These are phyloP conservation scores for Botrytis aclada DNA, from an alignment of 2,329 filamentous ascomycete species.

Conservation along the genomic window DNA sequence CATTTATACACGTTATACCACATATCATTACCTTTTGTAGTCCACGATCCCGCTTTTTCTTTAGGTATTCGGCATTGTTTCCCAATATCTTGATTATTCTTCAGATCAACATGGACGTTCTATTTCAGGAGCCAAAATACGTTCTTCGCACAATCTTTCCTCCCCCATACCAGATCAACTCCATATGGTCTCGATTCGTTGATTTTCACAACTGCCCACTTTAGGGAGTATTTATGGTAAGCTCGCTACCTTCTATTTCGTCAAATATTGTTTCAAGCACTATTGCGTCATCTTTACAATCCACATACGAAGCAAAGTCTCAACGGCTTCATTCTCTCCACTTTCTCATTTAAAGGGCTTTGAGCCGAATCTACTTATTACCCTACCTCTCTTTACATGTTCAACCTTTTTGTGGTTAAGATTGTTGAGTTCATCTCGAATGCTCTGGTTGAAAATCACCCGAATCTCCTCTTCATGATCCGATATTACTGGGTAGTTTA, in stretches of 20 bases:
- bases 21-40: not conserved
- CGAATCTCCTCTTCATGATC: accelerated
- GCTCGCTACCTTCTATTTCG: accelerated
- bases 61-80: not conserved
- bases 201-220: not conserved
- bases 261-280: not conserved
- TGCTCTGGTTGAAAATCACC: not conserved
- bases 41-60: too few species aligned
- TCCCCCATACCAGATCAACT: not conserved
- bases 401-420: not conserved
- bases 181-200: not conserved
- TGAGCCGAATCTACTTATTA: not conserved
- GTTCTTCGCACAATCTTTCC: not conserved
- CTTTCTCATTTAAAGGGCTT: too few species aligned
- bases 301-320: too few species aligned
- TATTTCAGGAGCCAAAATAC: not conserved
- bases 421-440: not conserved
- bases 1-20: not conserved
- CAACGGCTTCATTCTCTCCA: not conserved
- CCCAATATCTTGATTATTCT: accelerated
- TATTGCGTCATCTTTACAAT: not conserved
- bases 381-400: not conserved
- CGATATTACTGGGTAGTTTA: too few species aligned
- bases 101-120: not conserved
- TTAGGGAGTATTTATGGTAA: not conserved